Evolutionary conservation across 495 filamentous ascomycete species (phyloP).

Genomic region (Xylaria nigripes): DNA sequence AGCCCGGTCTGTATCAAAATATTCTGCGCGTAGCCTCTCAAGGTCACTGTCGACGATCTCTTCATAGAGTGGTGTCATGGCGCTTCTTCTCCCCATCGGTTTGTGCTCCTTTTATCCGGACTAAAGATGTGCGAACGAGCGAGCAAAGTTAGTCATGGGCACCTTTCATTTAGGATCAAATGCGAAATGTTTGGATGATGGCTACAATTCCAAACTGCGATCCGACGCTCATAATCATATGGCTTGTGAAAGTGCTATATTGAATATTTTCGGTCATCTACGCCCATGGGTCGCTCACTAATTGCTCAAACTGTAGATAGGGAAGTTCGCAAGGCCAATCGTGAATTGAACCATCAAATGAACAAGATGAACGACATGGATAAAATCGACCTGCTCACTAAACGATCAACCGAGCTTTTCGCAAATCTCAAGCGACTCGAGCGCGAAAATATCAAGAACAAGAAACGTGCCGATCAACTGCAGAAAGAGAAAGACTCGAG

Average conservation of each 20-base stretch:
- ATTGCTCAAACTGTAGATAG: slow-evolving; percentile 32
- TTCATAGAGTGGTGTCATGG: neutral
- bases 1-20: neutral
- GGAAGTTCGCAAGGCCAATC: slow-evolving; percentile 83
- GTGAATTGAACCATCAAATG: slow-evolving; percentile 74
- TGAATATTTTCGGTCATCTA: neutral
- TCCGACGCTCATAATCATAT: neutral
- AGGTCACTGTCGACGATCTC: neutral
- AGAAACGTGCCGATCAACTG: slow-evolving; percentile 87
- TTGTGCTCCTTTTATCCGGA: neutral
- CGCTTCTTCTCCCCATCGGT: neutral
- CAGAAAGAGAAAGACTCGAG: slow-evolving; percentile 95
- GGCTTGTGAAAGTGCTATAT: neutral
- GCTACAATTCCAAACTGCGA: neutral
- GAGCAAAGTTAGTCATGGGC: neutral
- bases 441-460: slow-evolving; percentile 87
- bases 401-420: slow-evolving; percentile 82
- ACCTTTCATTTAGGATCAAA: neutral
- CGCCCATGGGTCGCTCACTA: neutral
- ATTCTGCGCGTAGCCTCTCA: neutral
- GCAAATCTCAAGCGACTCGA: slow-evolving; percentile 92
- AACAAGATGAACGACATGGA: slow-evolving; percentile 64
- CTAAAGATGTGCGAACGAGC: neutral
- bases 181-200: neutral
- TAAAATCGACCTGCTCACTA: slow-evolving; percentile 79